phyloP scores from a whole-genome alignment of 495 filamentous ascomycete genomes.

The Viridothelium virens region DNA sequence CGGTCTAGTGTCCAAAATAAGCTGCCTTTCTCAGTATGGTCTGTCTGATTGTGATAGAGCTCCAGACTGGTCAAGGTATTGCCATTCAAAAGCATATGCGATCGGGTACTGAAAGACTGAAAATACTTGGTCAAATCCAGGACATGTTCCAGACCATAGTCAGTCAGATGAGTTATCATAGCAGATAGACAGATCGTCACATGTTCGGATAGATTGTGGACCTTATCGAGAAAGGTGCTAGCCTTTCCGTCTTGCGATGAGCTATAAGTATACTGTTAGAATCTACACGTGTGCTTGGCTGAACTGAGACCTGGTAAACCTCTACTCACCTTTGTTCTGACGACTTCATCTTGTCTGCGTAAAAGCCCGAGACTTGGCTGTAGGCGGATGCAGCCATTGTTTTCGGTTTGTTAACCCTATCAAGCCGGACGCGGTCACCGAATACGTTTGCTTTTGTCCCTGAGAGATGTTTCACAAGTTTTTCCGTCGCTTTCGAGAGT shows the following conservation, averaged over 20 bases:
- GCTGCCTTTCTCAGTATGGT: conserved; percentile 77
- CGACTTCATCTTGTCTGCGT: conserved; percentile 73
- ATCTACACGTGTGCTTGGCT: conserved; percentile 35
- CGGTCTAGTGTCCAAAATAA: conserved; percentile 94
- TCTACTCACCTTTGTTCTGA: conserved; percentile 1
- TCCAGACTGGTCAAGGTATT: conserved; percentile 92
- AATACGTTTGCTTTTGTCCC: conserved; percentile 88
- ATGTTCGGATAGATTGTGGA: conserved; percentile 73
- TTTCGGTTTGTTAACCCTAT: conserved; percentile 66
- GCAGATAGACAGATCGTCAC: conserved; percentile 89
- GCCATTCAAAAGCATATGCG: conserved; percentile 93
- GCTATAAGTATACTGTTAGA: neutral
- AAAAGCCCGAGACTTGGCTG: conserved; percentile 89
- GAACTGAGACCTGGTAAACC: neutral
- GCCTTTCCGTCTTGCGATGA: conserved; percentile 26
- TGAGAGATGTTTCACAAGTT: conserved; percentile 82
- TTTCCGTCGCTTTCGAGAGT: conserved; percentile 86
- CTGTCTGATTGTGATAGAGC: conserved; percentile 92
- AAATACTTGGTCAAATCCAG: conserved; percentile 97
- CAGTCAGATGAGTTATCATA: conserved; percentile 90
- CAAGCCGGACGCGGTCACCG: conserved; percentile 79
- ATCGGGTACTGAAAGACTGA: conserved; percentile 86
- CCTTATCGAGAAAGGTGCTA: conserved; percentile 67
- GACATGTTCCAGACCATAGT: conserved; percentile 92
- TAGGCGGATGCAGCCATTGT: conserved; percentile 76